Conservation (phyloP, 805 yeast genomes). For the Hanseniaspora lachancei region DNA sequence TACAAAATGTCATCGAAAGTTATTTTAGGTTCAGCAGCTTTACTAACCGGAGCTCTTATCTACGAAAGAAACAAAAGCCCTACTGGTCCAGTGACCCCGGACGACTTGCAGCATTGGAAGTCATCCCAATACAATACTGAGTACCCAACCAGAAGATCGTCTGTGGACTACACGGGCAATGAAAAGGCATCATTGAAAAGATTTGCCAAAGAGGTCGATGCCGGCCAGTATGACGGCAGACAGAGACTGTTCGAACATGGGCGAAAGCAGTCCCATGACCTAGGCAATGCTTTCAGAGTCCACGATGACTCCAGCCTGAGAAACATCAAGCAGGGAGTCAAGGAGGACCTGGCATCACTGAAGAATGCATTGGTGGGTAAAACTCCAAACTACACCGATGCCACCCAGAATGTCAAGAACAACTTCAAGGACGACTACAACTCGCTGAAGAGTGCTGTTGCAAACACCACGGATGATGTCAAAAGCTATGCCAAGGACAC, state of each 20-base stretch:
- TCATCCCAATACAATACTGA: conserved; percentile 1
- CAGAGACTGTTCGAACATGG: not conserved
- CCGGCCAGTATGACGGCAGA: conserved; percentile 7
- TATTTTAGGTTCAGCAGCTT: conserved; percentile 22
- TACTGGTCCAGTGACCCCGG: conserved; percentile 12
- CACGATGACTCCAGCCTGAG: not conserved
- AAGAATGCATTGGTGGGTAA: conserved; percentile 15
- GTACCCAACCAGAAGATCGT: not conserved
- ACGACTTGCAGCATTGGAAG: conserved; percentile 3
- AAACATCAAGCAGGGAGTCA: conserved; percentile 16
- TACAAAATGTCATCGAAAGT: conserved; percentile 19
- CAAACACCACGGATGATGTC: conserved; percentile 10
- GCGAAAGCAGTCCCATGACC: not conserved
- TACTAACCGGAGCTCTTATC: conserved; percentile 21
- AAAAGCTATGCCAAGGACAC: not conserved
- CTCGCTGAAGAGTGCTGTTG: conserved; percentile 16
- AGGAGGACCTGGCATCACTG: conserved; percentile 16
- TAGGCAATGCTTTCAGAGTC: not conserved
- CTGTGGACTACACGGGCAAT: not conserved
- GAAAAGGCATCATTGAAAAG: not conserved
- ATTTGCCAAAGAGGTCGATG: conserved; percentile 1
- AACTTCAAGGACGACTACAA: conserved; percentile 15
- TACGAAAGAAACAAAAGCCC: conserved; percentile 20
- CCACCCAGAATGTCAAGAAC: conserved; percentile 9
- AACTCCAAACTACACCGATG: not conserved